phyloP scores from a whole-genome alignment of 2,329 filamentous ascomycete species.

The Fusarium sp. region DNA sequence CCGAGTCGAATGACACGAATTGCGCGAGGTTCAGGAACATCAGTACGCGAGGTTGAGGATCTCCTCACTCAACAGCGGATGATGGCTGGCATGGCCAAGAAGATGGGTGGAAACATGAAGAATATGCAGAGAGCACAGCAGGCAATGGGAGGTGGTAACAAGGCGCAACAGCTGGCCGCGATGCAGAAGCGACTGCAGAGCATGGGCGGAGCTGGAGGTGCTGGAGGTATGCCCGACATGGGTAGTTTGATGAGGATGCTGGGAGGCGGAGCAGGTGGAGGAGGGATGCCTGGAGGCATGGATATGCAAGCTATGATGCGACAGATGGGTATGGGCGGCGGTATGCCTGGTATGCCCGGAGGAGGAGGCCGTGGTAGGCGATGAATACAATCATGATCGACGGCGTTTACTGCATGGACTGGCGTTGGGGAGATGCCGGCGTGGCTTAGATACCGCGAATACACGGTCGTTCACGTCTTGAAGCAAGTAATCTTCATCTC shows the following conservation, averaged over 20 bases:
- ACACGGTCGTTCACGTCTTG: background rate
- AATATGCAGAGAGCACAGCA: constrained; percentile 96
- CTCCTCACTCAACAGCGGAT: constrained; percentile 97
- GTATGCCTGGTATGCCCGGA: constrained; percentile 46
- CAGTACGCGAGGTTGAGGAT: constrained; percentile 93
- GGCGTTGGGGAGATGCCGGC: constrained; percentile 25
- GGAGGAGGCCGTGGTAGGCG: constrained; percentile 49
- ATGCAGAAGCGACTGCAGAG: constrained; percentile 96
- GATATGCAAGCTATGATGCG: constrained; percentile 86
- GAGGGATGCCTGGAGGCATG: constrained; percentile 75
- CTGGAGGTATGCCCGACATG: constrained; percentile 83
- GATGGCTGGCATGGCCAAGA: constrained; percentile 99
- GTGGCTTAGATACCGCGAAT: constrained; percentile 8
- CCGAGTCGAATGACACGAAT: constrained; percentile 93
- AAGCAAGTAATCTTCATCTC: background rate
- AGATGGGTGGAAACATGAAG: constrained; percentile 97
- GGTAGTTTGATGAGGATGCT: constrained; percentile 93
- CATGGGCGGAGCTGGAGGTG: constrained; percentile 82
- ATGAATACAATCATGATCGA: constrained; percentile 22
- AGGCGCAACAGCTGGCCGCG: constrained; percentile 91
- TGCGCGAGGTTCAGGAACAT: constrained; percentile 89
- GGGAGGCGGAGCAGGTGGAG: constrained; percentile 69
- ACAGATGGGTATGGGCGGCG: constrained; percentile 71
- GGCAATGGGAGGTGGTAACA: constrained; percentile 90
- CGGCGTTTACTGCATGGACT: constrained; percentile 15